A percentile compares a stretch with the other conserved stretches of the same genome.
phyloP scores from a whole-genome alignment of 306 rosid species.

The Vicia sativa region DNA sequence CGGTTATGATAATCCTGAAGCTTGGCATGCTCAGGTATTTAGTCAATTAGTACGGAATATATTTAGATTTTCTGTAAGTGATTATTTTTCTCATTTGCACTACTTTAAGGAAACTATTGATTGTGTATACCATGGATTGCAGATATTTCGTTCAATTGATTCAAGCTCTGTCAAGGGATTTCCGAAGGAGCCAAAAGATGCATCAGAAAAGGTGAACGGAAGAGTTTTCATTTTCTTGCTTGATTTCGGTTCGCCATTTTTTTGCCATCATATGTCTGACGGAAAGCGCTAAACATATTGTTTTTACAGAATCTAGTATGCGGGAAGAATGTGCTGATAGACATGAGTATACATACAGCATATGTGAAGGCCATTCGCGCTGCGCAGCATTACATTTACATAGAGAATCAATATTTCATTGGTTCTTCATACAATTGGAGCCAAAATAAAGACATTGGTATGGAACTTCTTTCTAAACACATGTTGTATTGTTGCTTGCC shows the following conservation, averaged over 20 bases:
- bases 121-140: constrained; percentile 42
- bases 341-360: constrained; percentile 99
- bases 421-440: constrained; percentile 94
- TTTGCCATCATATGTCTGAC: constrained; percentile 13
- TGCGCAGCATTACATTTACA: constrained; percentile 92
- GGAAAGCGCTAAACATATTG: constrained; percentile 36
- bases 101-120: constrained; percentile 25
- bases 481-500: constrained; percentile 31
- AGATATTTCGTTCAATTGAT: constrained; percentile 96
- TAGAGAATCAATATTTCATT: constrained; percentile 94
- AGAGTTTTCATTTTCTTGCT: constrained; percentile 30
- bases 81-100: constrained; percentile 25
- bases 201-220: constrained; percentile 59
- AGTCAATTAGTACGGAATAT: constrained; percentile 1
- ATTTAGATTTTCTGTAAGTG: constrained; percentile 20
- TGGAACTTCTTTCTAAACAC: constrained; percentile 31
- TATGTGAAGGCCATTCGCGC: constrained; percentile 94
- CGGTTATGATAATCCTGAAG: constrained; percentile 70
- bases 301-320: constrained; percentile 78
- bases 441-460: constrained; percentile 76
- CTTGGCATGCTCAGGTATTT: constrained; percentile 95
- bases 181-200: constrained; percentile 86
- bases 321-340: constrained; percentile 94
- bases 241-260: constrained; percentile 23
- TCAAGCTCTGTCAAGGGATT: constrained; percentile 87